Evolutionary conservation across 345 rosid species (phyloP), one percentile per base, ranked within the genome.

Genomic region (Rhodamnia rubescens): DNA sequence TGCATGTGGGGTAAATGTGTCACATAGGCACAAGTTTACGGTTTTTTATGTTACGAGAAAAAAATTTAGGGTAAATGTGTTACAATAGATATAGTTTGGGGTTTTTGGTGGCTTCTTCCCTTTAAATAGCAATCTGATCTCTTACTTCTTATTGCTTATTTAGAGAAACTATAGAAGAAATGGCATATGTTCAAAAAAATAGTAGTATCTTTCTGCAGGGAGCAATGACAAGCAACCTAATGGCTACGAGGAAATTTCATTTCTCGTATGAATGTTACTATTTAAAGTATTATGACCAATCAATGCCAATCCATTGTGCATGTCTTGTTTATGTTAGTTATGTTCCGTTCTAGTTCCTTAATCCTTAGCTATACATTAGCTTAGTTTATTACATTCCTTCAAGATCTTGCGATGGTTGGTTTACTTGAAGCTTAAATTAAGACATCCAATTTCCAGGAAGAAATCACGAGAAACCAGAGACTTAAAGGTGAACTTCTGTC

Each of bases 381-480:
- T 36, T 36, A 36, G 80, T 36, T 24, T 36, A 18, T 42, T 32
- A 36, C 26, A 69, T 69, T 69, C 6, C 47, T 36, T 36, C 80
- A 69, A 69, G 26, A 36, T 69, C 47, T 69, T 69, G 22, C 47
- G 13, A 36, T 69, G 40, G 42, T 64, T 64, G 3, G 3, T 61
- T 61, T 26, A 36, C 80, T 42, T 42, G 22, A 69, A 69, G 26
- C 80, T 44, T 8, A 69, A 69, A 69, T 32, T 69, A 5, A 69
- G 78, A 20, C 47, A 18, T 56, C 81, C 27, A 52, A 69, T 83
- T 86, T 87, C 51, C 90, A 94, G 96, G 94, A 91, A 85, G 92
- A 92, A 92, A 89, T 92, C 85, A 27, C 91, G 50, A 89, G 88
- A 86, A 93, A 93, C 74, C 92, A 88, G 85, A 91, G 82, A 82